phyloP scores from a whole-genome alignment of 2,329 filamentous ascomycete species.

The Colletotrichum cuscutae region DNA sequence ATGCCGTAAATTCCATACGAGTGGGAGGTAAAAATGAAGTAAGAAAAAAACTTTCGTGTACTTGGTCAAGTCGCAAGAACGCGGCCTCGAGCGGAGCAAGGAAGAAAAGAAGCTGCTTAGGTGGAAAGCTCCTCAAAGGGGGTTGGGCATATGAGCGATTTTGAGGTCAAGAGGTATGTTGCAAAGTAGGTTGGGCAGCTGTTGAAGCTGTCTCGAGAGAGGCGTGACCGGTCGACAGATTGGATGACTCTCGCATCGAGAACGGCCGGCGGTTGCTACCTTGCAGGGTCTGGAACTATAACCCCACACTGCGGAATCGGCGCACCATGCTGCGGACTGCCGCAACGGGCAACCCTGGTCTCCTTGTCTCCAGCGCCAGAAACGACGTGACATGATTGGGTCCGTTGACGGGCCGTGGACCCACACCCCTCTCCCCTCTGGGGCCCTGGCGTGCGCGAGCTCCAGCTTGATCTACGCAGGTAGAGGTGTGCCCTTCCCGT shows the following conservation, averaged over 20 bases:
- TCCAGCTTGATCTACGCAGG: not conserved
- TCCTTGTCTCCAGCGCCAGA: not conserved
- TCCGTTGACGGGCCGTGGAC: not conserved
- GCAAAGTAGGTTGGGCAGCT: slow-evolving; percentile 24
- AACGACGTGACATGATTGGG: slow-evolving; percentile 11
- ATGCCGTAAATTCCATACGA: slow-evolving; percentile 54
- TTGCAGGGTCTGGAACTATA: slow-evolving; percentile 30
- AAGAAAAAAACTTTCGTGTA: not conserved
- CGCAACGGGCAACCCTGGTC: slow-evolving; percentile 30
- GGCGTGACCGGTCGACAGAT: slow-evolving; percentile 22
- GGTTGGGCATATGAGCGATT: slow-evolving; percentile 26
- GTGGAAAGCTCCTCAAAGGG: not conserved
- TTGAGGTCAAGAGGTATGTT: not conserved
- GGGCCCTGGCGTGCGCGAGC: not conserved
- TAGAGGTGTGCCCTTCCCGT: not conserved
- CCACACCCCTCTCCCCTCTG: not conserved
- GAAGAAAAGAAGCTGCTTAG: not conserved
- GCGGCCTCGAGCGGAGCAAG: no score
- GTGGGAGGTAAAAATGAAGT: not conserved
- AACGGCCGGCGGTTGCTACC: slow-evolving; percentile 30
- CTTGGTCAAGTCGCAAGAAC: no score
- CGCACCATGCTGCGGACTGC: slow-evolving; percentile 34
- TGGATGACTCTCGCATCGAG: slow-evolving; percentile 34
- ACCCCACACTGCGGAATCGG: slow-evolving; percentile 36
- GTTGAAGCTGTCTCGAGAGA: slow-evolving; percentile 27